Percentiles rank a stretch among this genome's conserved stretches.
Evolutionary conservation across 177 flowering plant species (phyloP).

Genomic region (Vitis hybrid): DNA sequence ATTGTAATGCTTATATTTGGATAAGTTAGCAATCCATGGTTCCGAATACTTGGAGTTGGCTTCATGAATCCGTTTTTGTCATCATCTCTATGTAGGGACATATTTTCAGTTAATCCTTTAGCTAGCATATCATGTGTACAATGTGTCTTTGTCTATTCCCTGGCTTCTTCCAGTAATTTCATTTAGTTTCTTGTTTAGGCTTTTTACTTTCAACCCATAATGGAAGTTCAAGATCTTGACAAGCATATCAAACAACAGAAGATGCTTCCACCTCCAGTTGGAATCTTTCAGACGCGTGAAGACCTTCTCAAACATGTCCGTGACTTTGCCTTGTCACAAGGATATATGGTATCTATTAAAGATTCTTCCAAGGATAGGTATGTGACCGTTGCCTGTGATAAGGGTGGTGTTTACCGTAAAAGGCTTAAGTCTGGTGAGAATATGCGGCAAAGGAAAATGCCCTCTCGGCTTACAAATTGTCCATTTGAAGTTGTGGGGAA

Average conservation of each 20-base stretch:
- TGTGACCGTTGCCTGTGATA: conserved; percentile 5
- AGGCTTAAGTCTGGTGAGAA: conserved; percentile 6
- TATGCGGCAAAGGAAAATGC: conserved; percentile 5
- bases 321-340: conserved; percentile 8
- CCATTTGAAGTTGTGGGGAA: conserved; percentile 9
- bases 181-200: not conserved
- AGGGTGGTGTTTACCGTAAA: not conserved
- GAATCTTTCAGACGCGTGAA: conserved; percentile 5
- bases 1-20: too few species aligned
- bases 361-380: conserved; percentile 9
- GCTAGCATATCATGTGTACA: too few species aligned
- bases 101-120: too few species aligned
- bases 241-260: not conserved
- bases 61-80: too few species aligned
- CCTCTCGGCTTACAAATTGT: conserved; percentile 6
- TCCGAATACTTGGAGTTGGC: too few species aligned
- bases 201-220: not conserved
- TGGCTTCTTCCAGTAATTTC: not conserved
- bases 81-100: too few species aligned
- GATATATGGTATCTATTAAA: conserved; percentile 8
- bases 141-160: not conserved
- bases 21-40: too few species aligned
- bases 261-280: conserved; percentile 12
- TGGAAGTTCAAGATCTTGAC: conserved; percentile 1
- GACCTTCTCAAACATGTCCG: conserved; percentile 12